Evolutionary conservation across 306 rosid species (phyloP), one percentile per base, ranked within the genome.

Genomic region (Delonix regia): DNA sequence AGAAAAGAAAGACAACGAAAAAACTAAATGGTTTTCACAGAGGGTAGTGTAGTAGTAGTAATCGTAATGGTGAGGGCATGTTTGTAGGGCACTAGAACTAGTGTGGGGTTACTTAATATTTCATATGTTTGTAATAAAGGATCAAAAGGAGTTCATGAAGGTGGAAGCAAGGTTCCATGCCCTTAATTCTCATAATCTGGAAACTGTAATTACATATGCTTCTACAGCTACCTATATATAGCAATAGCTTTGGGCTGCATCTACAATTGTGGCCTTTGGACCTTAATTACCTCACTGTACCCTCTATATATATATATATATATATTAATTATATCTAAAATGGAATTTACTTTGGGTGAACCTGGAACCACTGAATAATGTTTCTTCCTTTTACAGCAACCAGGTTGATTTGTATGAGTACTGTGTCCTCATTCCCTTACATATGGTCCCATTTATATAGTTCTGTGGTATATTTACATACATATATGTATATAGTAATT

Each of bases 291-390:
- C 34, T 34, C 44, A 47, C 72, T 69, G 77, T 83, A 77, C 71
- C 85, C 79, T 61, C 62, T 36, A 38, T 77, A 79, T 62, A 53
- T 59, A 83, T 63, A 41, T 76, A 82, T 81, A 86, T 71, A 57
- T n/a, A n/a, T n/a, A n/a, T n/a, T n/a, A n/a, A n/a, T n/a, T n/a
- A n/a, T n/a, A n/a, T n/a, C n/a, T n/a, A n/a, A n/a, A 79, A 81
- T 78, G 86, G 88, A 87, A 87, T 89, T 57, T 81, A 79, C 69
- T 87, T 85, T 85, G 78, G 91, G 87, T 81, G 82, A 83, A 65
- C 81, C 81, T 85, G 79, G 84, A 85, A 81, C 71, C 82, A 78
- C 83, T 83, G 84, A 75, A 81, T 79, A 76, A 78, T 64, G 78
- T 30, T 75, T 80, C 81, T 42, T 41, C 52, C 71, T 65, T 83